Evolutionary conservation across 768 basidiomycete species (phyloP).

Genomic region (Mycena leptocephala): DNA sequence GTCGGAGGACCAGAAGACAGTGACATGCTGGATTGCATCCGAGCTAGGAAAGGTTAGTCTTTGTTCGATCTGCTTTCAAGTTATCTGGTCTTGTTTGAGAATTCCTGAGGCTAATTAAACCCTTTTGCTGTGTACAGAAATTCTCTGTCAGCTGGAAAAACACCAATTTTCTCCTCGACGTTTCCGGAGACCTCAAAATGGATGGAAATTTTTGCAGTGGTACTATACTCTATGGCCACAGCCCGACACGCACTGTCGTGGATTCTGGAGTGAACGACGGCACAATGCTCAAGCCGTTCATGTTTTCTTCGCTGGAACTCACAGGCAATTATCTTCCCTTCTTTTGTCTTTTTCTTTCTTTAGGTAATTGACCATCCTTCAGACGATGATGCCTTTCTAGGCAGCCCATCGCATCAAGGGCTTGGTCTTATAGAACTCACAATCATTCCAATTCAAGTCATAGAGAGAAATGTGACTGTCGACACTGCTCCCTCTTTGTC

Average conservation of each 20-base stretch:
- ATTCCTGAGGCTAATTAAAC: no score
- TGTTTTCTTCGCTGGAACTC: conserved; percentile 19
- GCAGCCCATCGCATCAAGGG: background rate
- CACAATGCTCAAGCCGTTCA: background rate
- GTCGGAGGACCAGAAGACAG: background rate
- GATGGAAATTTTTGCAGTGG: conserved; percentile 21
- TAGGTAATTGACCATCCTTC: background rate
- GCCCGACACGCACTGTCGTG: background rate
- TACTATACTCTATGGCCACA: background rate
- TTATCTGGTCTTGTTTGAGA: no score
- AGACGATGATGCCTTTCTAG: conserved; percentile 26
- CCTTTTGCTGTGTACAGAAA: background rate
- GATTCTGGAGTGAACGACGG: background rate
- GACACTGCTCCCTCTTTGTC: background rate
- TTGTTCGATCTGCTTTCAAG: no score
- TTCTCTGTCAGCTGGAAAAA: conserved; percentile 30
- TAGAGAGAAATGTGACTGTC: background rate
- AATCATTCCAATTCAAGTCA: background rate
- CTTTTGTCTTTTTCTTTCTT: background rate
- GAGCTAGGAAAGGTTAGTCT: conserved; percentile 25
- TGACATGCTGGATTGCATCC: conserved; percentile 26
- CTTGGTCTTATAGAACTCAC: conserved; percentile 26
- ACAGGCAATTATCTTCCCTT: conserved; percentile 16
- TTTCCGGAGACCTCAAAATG: background rate
- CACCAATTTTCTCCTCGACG: background rate